These are phyloP conservation scores for Yarrowia bubula DNA, from an alignment of 805 yeast species.

Conservation along the genomic window DNA sequence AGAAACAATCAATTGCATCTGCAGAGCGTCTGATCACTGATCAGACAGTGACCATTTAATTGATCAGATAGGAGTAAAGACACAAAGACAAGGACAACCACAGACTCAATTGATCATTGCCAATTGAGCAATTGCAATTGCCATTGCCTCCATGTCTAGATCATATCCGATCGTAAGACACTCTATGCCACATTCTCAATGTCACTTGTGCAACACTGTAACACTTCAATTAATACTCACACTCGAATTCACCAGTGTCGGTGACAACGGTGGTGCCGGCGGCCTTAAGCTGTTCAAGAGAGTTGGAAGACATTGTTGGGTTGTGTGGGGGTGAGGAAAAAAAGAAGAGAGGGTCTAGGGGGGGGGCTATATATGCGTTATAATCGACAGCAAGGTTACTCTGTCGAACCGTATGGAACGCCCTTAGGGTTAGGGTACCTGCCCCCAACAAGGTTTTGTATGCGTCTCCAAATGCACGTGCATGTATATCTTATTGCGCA, in stretches of 20 bases:
- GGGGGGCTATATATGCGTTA: slow-evolving; percentile 21
- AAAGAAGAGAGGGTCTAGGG: background rate
- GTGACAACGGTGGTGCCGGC: slow-evolving; percentile 96
- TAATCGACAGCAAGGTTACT: slow-evolving; percentile 21
- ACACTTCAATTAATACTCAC: slow-evolving; percentile 36
- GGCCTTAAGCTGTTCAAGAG: slow-evolving; percentile 90
- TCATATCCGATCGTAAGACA: too few relatives aligned
- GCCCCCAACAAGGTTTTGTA: slow-evolving; percentile 8
- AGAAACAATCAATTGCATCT: background rate
- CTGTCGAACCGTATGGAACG: slow-evolving; percentile 26
- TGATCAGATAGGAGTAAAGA: background rate
- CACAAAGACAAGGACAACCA: background rate
- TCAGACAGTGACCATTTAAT: too few relatives aligned
- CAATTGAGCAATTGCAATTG: background rate
- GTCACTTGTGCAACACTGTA: background rate
- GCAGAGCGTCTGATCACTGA: too few relatives aligned
- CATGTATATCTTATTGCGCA: slow-evolving; percentile 16
- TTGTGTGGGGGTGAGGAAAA: background rate
- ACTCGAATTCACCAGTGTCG: slow-evolving; percentile 98
- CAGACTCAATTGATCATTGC: background rate
- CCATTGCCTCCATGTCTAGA: too few relatives aligned
- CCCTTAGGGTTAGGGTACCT: slow-evolving; percentile 2
- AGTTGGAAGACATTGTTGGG: slow-evolving; percentile 44
- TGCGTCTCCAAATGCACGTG: slow-evolving; percentile 14
- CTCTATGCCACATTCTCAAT: background rate